These are phyloP conservation scores for Ascochyta rabiei DNA, from an alignment of 2,329 filamentous ascomycete species.

Conservation along the genomic window DNA sequence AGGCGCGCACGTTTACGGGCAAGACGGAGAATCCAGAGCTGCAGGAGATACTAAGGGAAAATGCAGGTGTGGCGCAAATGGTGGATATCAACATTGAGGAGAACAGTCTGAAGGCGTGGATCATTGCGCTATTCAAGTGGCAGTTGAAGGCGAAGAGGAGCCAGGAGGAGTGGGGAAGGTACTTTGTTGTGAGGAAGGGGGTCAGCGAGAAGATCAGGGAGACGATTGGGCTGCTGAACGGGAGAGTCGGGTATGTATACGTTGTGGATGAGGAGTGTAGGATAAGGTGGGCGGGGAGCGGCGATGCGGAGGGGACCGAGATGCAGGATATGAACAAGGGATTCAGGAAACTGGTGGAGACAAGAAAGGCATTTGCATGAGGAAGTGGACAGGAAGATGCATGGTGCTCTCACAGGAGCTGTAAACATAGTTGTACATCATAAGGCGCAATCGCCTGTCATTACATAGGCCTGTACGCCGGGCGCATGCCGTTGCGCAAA, in stretches of 20 bases:
- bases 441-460: slow-evolving; percentile 12
- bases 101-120: slow-evolving; percentile 68
- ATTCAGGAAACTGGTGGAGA: slow-evolving; percentile 59
- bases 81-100: slow-evolving; percentile 91
- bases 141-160: slow-evolving; percentile 56
- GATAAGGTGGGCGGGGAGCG: slow-evolving; percentile 94
- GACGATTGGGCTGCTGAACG: slow-evolving; percentile 75
- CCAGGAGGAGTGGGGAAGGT: slow-evolving; percentile 60
- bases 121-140: slow-evolving; percentile 62
- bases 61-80: slow-evolving; percentile 67
- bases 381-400: not conserved
- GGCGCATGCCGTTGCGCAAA: slow-evolving; percentile 18
- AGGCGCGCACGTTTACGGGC: slow-evolving; percentile 72
- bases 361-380: not conserved
- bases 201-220: slow-evolving; percentile 63
- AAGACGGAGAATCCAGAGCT: slow-evolving; percentile 72
- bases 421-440: slow-evolving; percentile 42
- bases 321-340: slow-evolving; percentile 69
- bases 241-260: slow-evolving; percentile 92
- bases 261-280: slow-evolving; percentile 84
- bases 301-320: slow-evolving; percentile 69
- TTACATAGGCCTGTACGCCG: slow-evolving; percentile 23
- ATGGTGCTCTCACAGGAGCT: slow-evolving; percentile 10
- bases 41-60: slow-evolving; percentile 63
- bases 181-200: slow-evolving; percentile 65